Evolutionary conservation across 306 rosid genomes (phyloP).

Genomic region (Sicyos edulis): DNA sequence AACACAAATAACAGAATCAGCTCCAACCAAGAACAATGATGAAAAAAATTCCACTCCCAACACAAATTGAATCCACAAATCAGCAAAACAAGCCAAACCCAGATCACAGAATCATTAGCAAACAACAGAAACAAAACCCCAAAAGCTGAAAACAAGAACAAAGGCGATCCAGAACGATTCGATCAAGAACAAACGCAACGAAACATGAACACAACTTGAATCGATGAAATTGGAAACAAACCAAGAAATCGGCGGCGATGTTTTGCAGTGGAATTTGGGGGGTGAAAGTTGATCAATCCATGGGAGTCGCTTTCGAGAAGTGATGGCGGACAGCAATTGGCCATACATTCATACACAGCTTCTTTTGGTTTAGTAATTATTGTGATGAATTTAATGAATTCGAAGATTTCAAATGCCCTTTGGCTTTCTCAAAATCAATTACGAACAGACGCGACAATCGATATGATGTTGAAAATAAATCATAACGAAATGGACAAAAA

Average conservation of each 20-base stretch:
- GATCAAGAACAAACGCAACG: background rate
- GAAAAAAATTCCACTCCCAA: background rate
- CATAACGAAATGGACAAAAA: constrained; percentile 7
- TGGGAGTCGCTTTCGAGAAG: constrained; percentile 10
- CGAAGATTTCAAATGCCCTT: background rate
- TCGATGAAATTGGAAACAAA: constrained; percentile 5
- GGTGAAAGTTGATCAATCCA: constrained; percentile 4
- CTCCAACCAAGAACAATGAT: background rate
- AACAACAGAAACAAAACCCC: background rate
- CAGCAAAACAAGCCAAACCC: constrained; percentile 16
- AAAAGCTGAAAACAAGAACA: background rate
- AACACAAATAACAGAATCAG: background rate
- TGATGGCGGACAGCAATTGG: constrained; percentile 11
- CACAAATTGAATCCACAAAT: background rate
- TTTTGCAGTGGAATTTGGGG: background rate
- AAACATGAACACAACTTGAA: background rate
- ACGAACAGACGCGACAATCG: constrained; percentile 2
- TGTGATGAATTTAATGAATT: background rate
- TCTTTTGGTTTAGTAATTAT: background rate
- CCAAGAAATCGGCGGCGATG: background rate
- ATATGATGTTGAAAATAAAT: constrained; percentile 9
- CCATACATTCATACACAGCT: constrained; percentile 9
- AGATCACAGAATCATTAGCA: constrained; percentile 13
- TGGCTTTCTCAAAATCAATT: constrained; percentile 7
- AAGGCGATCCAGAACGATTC: background rate